Base-by-base conservation (phyloP, 1,284 basidiomycete species). In the Rhodotorula sp. region DNA sequence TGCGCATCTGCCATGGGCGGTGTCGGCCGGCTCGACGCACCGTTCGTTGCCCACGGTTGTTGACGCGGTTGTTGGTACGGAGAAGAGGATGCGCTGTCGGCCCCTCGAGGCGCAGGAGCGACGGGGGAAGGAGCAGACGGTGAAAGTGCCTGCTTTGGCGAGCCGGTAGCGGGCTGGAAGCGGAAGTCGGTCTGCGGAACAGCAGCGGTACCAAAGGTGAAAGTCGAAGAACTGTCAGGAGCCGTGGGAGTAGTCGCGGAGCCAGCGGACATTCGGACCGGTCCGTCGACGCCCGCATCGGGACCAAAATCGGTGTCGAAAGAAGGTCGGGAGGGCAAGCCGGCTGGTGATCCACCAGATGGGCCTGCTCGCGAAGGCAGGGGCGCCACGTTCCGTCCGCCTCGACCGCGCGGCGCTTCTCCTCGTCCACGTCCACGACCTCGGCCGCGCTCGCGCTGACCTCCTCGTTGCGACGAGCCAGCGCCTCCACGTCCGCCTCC, bases 351-450 rank as follows among this genome's bases (percentile, higher is more conserved):
- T 18, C 42, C n/a, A 30, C 30, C 44, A 0, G 33, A 22, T 14
- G 51, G 44, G 44, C 30, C 56, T 42, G 49, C 58, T 49, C 17
- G 62, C 37, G n/a, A 54, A 44, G 70, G 66, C 17, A 71, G 24
- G 0, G 60, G 56, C 1, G 63, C 64, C 45, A 64, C 56, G 12
- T 30, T 46, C 8, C 64, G 24, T 0, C 68, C 60, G 24, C 68
- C 68, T 20, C 29, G 53, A 45, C 18, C 57, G 29, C 17, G 57
- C 54, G 14, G 20, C 37, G 53, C 44, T 10, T 48, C 54, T 15
- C 58, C 70, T 20, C 70, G 60, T 4, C 70, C 66, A 1, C 70
- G 59, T 7, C 67, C 58, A 14, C 66, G 8, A 3, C 70, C 67
- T n/a, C 68, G 48, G 0, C 59, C 66, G 0, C 66, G 63, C 29